Evolutionary conservation across 1,139 yeast genomes (phyloP), one percentile per base, ranked within the genome.

Genomic region (Kodamaea alishanica): DNA sequence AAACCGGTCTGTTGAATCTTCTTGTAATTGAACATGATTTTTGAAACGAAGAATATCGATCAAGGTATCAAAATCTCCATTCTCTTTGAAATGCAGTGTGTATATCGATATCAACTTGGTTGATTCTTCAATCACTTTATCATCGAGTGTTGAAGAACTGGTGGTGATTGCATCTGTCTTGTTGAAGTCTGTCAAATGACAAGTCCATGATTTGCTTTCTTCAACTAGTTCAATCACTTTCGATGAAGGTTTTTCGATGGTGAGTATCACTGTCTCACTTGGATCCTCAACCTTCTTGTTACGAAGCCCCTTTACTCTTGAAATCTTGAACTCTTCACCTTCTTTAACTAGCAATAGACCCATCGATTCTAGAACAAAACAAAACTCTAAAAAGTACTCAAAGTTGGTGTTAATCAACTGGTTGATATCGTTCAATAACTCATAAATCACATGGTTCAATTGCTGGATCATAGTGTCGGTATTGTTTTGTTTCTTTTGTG

Each of bases 291-390:
- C 44, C 37, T 42, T 48, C 44, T 67, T 70, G 31, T 75, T 70
- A 44, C 81, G 67, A 42, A 84, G 64, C 0, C 94, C 94, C 52
- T 84, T 84, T 0, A 84, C 92, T 46, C 94, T 67, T 26, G 75
- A 75, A 27, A 84, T 77, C 35, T 71, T 72, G 40, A 62, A 65
- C 22, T 54, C 64, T 2, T 61, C 64, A 6, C 48, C 51, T 32
- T 75, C 77, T 37, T 67, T 64, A 0, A 75, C 68, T 34, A 84
- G 63, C 20, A 84, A 59, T 38, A 90, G 67, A 1, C 97, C 97
- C 72, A 89, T 80, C 2, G 85, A 74, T 52, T 87, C 96, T 38
- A 90, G 65, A 2, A 85, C 65, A 38, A 75, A 67, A 50, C 86
- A 79, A 38, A 77, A 70, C 30, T 81, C 75, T 20, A 63, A 45